Evolutionary conservation across 2,329 filamentous ascomycete species (phyloP).

Genomic region (Penicillium sp.): DNA sequence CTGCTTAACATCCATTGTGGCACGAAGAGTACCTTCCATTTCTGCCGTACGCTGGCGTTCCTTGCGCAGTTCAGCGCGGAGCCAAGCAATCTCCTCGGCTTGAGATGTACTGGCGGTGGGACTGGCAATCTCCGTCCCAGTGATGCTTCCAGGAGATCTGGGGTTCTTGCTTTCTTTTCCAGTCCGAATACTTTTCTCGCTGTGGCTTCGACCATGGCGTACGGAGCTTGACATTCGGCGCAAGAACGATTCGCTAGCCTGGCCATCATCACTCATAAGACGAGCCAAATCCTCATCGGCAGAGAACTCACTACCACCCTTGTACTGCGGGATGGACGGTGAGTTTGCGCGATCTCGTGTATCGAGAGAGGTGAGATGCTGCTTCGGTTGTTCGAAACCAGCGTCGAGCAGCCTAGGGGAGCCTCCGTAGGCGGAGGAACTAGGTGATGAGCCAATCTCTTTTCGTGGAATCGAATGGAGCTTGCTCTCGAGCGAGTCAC

Average conservation of each 20-base stretch:
- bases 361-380: constrained; percentile 44
- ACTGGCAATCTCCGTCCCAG: constrained; percentile 65
- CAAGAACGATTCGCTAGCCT: constrained; percentile 71
- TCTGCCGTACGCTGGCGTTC: constrained; percentile 86
- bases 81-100: constrained; percentile 62
- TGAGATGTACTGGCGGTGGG: constrained; percentile 63
- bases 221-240: constrained; percentile 90
- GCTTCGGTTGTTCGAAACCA: constrained; percentile 11
- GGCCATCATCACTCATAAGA: constrained; percentile 69
- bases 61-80: constrained; percentile 70
- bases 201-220: constrained; percentile 86
- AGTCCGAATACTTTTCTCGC: constrained; percentile 60
- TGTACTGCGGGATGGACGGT: constrained; percentile 63
- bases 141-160: constrained; percentile 58
- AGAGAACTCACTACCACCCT: constrained; percentile 75
- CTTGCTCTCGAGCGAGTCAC: constrained; percentile 58
- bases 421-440: constrained; percentile 34
- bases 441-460: constrained; percentile 50
- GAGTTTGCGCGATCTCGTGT: constrained; percentile 54
- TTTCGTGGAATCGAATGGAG: constrained; percentile 61
- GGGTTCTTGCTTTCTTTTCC: constrained; percentile 68
- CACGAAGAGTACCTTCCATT: constrained; percentile 61
- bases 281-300: constrained; percentile 95
- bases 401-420: constrained; percentile 42
- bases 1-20: constrained; percentile 63